These are phyloP conservation scores for Backusella parvicylindrica DNA, from an alignment of 192 early-diverging fungal species.

Conservation along the genomic window DNA sequence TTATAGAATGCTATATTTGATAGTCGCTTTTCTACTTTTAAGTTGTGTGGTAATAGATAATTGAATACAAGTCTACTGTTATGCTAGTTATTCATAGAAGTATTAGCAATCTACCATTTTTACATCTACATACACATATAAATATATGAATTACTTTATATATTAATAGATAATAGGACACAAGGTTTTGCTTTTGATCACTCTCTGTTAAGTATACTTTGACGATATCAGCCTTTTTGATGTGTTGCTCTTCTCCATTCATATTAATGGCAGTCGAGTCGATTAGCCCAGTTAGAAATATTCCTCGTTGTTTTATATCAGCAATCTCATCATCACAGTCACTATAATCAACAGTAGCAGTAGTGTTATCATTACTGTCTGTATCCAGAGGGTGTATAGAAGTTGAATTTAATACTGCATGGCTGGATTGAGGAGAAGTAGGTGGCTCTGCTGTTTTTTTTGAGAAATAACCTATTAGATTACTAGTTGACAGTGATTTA, in stretches of 20 bases:
- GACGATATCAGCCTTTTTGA: conserved; percentile 19
- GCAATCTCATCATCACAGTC: not conserved
- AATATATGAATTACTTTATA: conserved; percentile 34
- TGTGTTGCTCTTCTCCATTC: conserved; percentile 20
- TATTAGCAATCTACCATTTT: too few species aligned
- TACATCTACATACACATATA: too few species aligned
- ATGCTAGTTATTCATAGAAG: conserved; percentile 14
- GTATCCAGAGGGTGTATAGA: not conserved
- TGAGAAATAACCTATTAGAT: conserved; percentile 26
- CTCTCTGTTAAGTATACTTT: conserved; percentile 21
- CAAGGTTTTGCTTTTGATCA: not conserved
- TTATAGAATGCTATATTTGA: conserved; percentile 24
- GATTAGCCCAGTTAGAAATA: conserved; percentile 31
- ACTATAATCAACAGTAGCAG: not conserved
- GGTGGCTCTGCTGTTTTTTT: not conserved
- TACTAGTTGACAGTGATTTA: conserved; percentile 27
- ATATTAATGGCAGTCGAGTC: conserved; percentile 7
- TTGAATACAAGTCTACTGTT: conserved; percentile 22
- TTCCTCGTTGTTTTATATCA: conserved; percentile 10
- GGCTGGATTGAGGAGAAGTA: not conserved
- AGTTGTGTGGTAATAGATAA: conserved; percentile 20
- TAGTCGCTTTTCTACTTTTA: conserved; percentile 9
- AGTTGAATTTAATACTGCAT: not conserved
- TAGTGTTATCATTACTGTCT: too few species aligned
- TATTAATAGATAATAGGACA: conserved; percentile 26